Conservation (phyloP, 495 filamentous ascomycete genomes). For the Xylaria grammica region DNA sequence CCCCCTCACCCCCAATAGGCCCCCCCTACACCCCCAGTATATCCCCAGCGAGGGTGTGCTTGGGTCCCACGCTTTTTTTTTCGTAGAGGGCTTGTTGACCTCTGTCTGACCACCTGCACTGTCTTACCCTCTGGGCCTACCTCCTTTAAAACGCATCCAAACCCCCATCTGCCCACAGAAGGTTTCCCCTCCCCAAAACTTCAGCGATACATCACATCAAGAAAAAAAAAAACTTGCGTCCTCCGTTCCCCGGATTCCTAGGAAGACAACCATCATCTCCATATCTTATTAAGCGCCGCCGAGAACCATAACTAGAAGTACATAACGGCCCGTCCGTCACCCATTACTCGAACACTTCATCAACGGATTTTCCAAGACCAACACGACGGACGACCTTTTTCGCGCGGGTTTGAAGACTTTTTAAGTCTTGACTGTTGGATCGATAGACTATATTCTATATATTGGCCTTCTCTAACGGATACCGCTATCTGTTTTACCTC, state of each 20-base stretch:
- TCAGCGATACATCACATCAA: conserved; percentile 29
- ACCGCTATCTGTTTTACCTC: neutral
- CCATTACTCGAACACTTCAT: neutral
- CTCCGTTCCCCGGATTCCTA: conserved; percentile 23
- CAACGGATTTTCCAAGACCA: neutral
- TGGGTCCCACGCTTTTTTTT: conserved; percentile 18
- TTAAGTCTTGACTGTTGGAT: neutral
- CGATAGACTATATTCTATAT: neutral
- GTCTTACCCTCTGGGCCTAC: conserved; percentile 22
- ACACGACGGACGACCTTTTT: neutral
- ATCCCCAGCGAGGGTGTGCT: conserved; percentile 20
- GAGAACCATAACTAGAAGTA: neutral
- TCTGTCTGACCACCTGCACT: conserved; percentile 31
- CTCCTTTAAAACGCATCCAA: conserved; percentile 43
- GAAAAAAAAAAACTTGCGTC: conserved; percentile 18
- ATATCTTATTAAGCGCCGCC: neutral
- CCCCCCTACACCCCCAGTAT: conserved; percentile 20
- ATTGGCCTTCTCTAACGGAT: neutral
- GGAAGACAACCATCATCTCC: neutral
- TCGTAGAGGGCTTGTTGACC: conserved; percentile 20
- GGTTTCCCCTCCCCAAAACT: conserved; percentile 35
- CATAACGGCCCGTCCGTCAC: neutral
- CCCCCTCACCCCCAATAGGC: neutral
- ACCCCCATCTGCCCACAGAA: conserved; percentile 37
- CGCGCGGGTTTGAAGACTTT: neutral